Conservation (phyloP, 306 rosid genomes). For the Vicia sativa region DNA sequence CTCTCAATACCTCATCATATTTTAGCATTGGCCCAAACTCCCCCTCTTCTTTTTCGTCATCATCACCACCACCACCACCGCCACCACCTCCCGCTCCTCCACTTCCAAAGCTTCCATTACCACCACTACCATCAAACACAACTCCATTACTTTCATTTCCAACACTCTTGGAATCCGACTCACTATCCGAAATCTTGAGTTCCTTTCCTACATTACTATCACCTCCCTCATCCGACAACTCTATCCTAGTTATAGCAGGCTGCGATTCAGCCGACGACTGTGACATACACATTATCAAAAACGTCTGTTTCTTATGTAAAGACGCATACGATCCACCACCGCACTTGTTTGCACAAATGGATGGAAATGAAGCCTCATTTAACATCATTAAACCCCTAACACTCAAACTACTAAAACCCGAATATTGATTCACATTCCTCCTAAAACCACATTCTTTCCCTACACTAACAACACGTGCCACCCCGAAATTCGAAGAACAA, state of each 20-base stretch:
- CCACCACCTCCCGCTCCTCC: slow-evolving; percentile 43
- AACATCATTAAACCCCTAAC: slow-evolving; percentile 39
- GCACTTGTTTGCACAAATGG: slow-evolving; percentile 39
- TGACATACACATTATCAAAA: slow-evolving; percentile 45
- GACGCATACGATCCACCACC: slow-evolving; percentile 31
- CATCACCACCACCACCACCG: slow-evolving; percentile 46
- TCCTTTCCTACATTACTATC: slow-evolving; percentile 43
- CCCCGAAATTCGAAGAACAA: slow-evolving; percentile 52
- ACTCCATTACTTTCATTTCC: slow-evolving; percentile 40
- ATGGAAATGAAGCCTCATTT: slow-evolving; percentile 50
- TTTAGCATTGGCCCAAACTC: slow-evolving; percentile 80
- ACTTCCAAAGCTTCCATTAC: slow-evolving; percentile 47
- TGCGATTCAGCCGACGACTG: slow-evolving; percentile 51
- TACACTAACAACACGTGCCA: slow-evolving; percentile 41
- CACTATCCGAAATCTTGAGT: slow-evolving; percentile 38
- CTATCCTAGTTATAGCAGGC: slow-evolving; percentile 42
- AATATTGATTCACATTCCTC: slow-evolving; percentile 46
- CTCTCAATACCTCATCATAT: slow-evolving; percentile 77
- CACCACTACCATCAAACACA: slow-evolving; percentile 45
- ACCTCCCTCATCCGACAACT: slow-evolving; percentile 44
- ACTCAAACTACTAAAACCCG: slow-evolving; percentile 37
- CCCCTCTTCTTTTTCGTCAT: slow-evolving; percentile 55
- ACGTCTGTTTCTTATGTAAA: slow-evolving; percentile 40
- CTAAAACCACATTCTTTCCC: slow-evolving; percentile 50
- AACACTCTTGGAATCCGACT: slow-evolving; percentile 34